Evolutionary conservation across 2,329 filamentous ascomycete species (phyloP).

Genomic region (Leptodontidium sp.): DNA sequence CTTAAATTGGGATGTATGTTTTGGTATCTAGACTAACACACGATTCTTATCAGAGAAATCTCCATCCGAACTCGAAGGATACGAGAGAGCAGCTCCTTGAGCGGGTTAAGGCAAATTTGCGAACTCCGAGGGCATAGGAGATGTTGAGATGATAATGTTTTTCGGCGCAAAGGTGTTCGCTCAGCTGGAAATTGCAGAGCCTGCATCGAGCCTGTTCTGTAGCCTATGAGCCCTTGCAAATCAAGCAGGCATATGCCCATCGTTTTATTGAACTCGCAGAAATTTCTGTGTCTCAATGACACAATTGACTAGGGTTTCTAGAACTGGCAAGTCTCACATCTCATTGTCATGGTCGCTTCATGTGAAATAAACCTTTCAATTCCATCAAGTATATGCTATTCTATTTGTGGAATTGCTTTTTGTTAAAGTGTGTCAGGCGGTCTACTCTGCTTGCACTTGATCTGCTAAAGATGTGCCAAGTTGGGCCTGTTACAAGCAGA

Average conservation of each 20-base stretch:
- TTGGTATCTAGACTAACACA: neutral
- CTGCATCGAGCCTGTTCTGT: too few relatives aligned
- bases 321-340: neutral
- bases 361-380: neutral
- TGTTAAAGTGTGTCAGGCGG: neutral
- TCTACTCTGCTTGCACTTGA: neutral
- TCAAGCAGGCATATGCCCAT: too few relatives aligned
- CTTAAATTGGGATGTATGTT: too few relatives aligned
- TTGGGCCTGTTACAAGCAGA: neutral
- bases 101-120: conserved; percentile 73
- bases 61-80: conserved; percentile 66
- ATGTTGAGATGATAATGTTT: neutral
- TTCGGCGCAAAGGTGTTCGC: neutral
- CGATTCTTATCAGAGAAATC: conserved; percentile 60
- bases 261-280: too few relatives aligned
- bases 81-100: conserved; percentile 71
- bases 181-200: neutral
- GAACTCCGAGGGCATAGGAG: conserved; percentile 47
- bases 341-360: neutral
- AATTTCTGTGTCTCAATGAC: too few relatives aligned
- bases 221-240: too few relatives aligned
- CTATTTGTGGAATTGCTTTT: neutral
- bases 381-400: neutral
- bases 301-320: neutral
- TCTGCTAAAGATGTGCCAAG: neutral